These are phyloP conservation scores for Phytophthora litchii DNA, from an alignment of 352 stramenopile genomes.

Conservation along the genomic window DNA sequence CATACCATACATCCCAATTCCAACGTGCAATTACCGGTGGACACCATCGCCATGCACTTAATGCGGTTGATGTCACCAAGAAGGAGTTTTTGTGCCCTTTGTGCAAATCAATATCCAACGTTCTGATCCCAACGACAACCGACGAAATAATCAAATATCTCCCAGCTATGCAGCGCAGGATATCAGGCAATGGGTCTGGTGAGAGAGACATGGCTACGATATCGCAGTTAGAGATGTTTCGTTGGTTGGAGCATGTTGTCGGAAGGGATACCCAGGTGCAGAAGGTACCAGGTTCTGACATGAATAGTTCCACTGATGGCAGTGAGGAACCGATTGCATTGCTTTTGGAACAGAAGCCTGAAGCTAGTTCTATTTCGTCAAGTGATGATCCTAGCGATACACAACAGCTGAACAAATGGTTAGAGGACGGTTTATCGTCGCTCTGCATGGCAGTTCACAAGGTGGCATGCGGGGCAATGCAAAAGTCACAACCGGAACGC, in stretches of 20 bases:
- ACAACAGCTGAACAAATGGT: slow-evolving; percentile 52
- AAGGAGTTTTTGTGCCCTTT: slow-evolving; percentile 97
- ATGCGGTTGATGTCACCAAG: slow-evolving; percentile 96
- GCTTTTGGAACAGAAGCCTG: slow-evolving; percentile 43
- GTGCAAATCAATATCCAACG: slow-evolving; percentile 98
- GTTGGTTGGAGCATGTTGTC: slow-evolving; percentile 51
- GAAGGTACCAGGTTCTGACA: neutral
- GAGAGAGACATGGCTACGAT: slow-evolving; percentile 16
- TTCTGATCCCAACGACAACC: slow-evolving; percentile 90
- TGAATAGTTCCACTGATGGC: slow-evolving; percentile 20
- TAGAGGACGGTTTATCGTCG: slow-evolving; percentile 72
- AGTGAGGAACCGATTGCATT: slow-evolving; percentile 26
- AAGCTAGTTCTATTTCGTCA: slow-evolving; percentile 8
- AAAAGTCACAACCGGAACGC: slow-evolving; percentile 82
- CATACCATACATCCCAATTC: slow-evolving; percentile 94
- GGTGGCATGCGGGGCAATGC: slow-evolving; percentile 80
- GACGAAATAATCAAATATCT: slow-evolving; percentile 56
- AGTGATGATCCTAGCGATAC: slow-evolving; percentile 21
- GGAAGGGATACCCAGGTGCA: slow-evolving; percentile 14
- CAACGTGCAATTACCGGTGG: slow-evolving; percentile 92
- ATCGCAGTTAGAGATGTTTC: slow-evolving; percentile 43
- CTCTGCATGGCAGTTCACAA: slow-evolving; percentile 88
- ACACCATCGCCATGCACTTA: slow-evolving; percentile 91
- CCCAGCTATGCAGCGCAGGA: slow-evolving; percentile 23
- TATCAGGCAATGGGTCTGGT: slow-evolving; percentile 22